Evolutionary conservation across 768 basidiomycete genomes (phyloP).

Genomic region (Mrakia frigida): DNA sequence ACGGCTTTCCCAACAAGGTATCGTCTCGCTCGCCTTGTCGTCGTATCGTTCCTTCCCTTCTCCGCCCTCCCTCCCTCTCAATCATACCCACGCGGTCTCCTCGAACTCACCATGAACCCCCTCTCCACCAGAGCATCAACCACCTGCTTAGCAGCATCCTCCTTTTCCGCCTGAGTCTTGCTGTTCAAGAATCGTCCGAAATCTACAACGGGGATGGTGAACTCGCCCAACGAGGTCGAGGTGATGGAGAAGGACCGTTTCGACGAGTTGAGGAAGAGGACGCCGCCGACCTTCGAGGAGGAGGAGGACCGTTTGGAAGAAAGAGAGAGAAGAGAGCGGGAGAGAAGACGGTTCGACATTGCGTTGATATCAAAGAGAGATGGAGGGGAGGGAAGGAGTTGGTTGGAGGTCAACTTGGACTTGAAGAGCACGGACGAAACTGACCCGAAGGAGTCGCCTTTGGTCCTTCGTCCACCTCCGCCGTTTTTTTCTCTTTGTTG

Average conservation of each 20-base stretch:
- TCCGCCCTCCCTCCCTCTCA: not conserved
- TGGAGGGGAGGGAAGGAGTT: not conserved
- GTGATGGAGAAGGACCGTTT: not conserved
- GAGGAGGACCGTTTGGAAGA: not conserved
- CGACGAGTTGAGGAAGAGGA: no score
- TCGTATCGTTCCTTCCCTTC: not conserved
- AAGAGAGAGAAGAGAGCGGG: not conserved
- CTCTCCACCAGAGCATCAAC: constrained; percentile 68
- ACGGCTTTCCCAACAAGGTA: no score
- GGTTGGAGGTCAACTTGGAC: not conserved
- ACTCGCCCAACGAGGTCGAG: not conserved
- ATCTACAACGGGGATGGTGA: constrained; percentile 66
- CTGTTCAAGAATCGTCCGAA: constrained; percentile 62
- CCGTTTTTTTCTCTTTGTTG: no score
- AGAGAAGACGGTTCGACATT: not conserved
- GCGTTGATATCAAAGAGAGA: not conserved
- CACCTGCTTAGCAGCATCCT: constrained; percentile 60
- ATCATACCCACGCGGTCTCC: not conserved
- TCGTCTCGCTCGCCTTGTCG: no score
- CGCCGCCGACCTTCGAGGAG: no score
- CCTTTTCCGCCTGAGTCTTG: constrained; percentile 54
- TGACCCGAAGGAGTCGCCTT: no score
- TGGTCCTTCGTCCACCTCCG: no score
- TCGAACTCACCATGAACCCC: constrained; percentile 37
- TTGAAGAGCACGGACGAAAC: no score